phyloP scores from a whole-genome alignment of 208 protist species.

The Wallacemonas sp. region DNA sequence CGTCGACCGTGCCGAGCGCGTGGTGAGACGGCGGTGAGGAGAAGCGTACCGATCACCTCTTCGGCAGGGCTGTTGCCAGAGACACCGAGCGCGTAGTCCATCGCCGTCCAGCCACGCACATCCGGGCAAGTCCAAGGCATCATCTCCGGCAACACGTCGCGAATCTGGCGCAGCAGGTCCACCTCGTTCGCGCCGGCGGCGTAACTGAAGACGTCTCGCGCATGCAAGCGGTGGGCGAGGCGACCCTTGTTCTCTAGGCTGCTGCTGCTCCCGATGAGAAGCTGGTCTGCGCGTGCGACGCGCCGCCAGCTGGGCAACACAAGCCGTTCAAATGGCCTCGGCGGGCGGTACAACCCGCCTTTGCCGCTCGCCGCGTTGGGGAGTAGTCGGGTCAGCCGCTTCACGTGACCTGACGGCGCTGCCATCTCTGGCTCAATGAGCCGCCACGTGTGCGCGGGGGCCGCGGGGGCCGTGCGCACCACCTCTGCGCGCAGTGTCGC shows the following conservation, averaged over 20 bases:
- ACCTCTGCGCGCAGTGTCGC: conserved; percentile 29
- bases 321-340: conserved; percentile 47
- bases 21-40: conserved; percentile 40
- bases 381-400: conserved; percentile 15
- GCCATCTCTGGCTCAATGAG: conserved; percentile 46
- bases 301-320: conserved; percentile 29
- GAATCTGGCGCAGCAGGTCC: conserved; percentile 6
- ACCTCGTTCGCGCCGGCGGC: conserved; percentile 38
- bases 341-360: conserved; percentile 35
- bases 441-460: conserved; percentile 26
- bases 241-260: neutral
- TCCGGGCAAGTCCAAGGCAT: conserved; percentile 62
- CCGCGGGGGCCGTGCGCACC: conserved; percentile 32
- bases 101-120: conserved; percentile 62
- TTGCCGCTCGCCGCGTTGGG: conserved; percentile 28
- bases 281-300: neutral
- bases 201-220: conserved; percentile 80
- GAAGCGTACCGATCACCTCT: conserved; percentile 36
- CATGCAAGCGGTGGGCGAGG: conserved; percentile 47
- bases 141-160: conserved; percentile 30
- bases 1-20: conserved; percentile 30
- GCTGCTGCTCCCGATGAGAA: neutral
- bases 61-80: conserved; percentile 1
- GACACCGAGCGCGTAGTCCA: conserved; percentile 52
- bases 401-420: conserved; percentile 13